Conservation (phyloP, 768 basidiomycete genomes). For the Amanita inopinata region DNA sequence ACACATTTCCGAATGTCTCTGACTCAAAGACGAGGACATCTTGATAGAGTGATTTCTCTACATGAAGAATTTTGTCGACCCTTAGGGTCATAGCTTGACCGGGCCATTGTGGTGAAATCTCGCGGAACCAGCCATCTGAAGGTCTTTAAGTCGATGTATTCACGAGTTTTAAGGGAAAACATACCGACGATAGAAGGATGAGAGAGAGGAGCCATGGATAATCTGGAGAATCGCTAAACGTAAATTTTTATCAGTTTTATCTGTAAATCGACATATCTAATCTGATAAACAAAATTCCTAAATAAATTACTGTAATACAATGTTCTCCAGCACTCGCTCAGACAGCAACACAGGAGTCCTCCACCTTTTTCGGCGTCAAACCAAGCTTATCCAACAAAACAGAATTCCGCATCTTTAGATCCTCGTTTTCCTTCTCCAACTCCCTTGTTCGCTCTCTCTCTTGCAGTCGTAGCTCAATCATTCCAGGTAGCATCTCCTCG, state of each 20-base stretch:
- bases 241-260: not conserved
- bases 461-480: slow-evolving; percentile 33
- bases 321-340: not conserved
- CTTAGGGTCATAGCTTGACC: slow-evolving; percentile 96
- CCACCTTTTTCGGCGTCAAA: slow-evolving; percentile 8
- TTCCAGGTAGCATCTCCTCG: slow-evolving; percentile 29
- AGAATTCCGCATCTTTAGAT: slow-evolving; percentile 34
- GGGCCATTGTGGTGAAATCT: slow-evolving; percentile 93
- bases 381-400: slow-evolving; percentile 28
- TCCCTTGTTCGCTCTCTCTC: slow-evolving; percentile 29
- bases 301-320: slow-evolving; percentile 5
- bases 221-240: not conserved
- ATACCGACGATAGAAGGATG: slow-evolving; percentile 49
- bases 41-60: slow-evolving; percentile 89
- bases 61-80: slow-evolving; percentile 91
- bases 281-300: slow-evolving; percentile 1
- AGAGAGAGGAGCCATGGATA: slow-evolving; percentile 43
- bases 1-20: slow-evolving; percentile 93
- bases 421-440: slow-evolving; percentile 38
- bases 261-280: slow-evolving; percentile 9
- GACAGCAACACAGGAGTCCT: slow-evolving; percentile 11
- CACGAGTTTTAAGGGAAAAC: slow-evolving; percentile 1
- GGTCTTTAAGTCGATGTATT: not conserved
- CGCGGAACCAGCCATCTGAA: slow-evolving; percentile 89
- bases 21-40: slow-evolving; percentile 97